Evolutionary conservation across 345 rosid species (phyloP).

Genomic region (Triadica sebifera): DNA sequence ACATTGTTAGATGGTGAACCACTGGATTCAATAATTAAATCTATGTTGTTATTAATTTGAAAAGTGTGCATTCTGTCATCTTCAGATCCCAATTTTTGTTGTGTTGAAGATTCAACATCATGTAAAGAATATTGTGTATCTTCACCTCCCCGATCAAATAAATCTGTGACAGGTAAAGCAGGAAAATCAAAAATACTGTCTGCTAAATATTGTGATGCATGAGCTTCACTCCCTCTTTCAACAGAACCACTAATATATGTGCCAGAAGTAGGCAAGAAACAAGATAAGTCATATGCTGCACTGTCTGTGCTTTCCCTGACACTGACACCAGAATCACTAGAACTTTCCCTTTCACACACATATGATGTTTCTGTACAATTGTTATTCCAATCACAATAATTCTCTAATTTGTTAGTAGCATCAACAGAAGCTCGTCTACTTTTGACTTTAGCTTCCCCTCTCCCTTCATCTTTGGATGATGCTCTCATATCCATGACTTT

Average conservation of each 20-base stretch:
- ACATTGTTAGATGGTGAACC: constrained; percentile 39
- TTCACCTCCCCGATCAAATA: constrained; percentile 63
- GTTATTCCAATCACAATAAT: constrained; percentile 43
- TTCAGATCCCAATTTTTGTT: constrained; percentile 38
- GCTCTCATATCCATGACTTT: constrained; percentile 93
- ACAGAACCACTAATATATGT: constrained; percentile 38
- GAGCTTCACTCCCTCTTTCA: constrained; percentile 33
- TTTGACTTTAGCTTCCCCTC: constrained; percentile 44
- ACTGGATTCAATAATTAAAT: constrained; percentile 62
- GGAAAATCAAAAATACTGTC: constrained; percentile 63
- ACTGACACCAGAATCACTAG: constrained; percentile 52
- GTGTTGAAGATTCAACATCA: constrained; percentile 40
- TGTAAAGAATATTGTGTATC: constrained; percentile 39
- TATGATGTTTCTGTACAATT: constrained; percentile 51
- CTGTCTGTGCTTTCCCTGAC: constrained; percentile 55
- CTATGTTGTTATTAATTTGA: constrained; percentile 68
- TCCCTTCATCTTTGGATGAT: constrained; percentile 60
- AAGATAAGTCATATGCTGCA: constrained; percentile 51
- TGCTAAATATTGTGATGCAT: constrained; percentile 38
- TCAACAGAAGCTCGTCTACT: constrained; percentile 39
- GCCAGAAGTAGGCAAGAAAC: constrained; percentile 42
- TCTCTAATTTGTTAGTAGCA: constrained; percentile 42
- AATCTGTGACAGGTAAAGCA: constrained; percentile 63
- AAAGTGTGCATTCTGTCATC: constrained; percentile 73
- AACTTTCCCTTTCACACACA: constrained; percentile 50